These are phyloP conservation scores for Caryopteris hybrid DNA, from an alignment of 305 asterid species.

Conservation along the genomic window DNA sequence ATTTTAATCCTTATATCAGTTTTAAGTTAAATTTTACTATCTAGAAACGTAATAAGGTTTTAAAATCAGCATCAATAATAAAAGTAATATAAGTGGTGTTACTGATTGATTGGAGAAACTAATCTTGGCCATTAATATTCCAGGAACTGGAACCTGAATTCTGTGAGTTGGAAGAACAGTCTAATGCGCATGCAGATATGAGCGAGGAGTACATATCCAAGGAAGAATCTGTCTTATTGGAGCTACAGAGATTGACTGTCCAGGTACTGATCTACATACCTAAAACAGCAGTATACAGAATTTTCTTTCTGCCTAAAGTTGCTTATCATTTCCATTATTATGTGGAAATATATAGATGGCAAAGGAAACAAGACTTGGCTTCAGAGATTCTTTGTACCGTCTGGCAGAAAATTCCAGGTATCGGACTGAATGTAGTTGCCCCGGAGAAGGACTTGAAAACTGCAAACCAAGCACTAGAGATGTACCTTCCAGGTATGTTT, in stretches of 20 bases:
- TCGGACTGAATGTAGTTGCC: slow-evolving; percentile 12
- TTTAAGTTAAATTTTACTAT: not conserved
- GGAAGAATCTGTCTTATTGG: slow-evolving; percentile 34
- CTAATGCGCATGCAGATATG: slow-evolving; percentile 7
- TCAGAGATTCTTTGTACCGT: slow-evolving; percentile 55
- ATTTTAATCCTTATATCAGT: not conserved
- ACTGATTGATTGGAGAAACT: slow-evolving; percentile 2
- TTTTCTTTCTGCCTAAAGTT: not conserved
- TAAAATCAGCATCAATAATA: not conserved
- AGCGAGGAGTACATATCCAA: slow-evolving; percentile 18
- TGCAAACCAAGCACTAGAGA: not conserved
- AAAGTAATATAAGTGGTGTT: not conserved
- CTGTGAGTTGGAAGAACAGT: slow-evolving; percentile 16
- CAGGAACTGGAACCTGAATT: slow-evolving; percentile 25
- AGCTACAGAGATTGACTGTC: slow-evolving; percentile 33
- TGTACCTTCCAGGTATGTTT: slow-evolving; percentile 28
- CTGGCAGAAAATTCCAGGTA: slow-evolving; percentile 48
- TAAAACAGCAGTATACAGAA: not conserved
- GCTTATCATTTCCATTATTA: not conserved
- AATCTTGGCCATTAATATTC: not conserved
- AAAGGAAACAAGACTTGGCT: slow-evolving; percentile 40
- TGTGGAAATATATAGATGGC: slow-evolving; percentile 33
- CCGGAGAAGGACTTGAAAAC: slow-evolving; percentile 9
- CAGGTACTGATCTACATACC: slow-evolving; percentile 29
- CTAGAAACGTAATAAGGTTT: not conserved